Conservation (phyloP, 1,284 basidiomycete genomes). For the Ganoderma boninense region DNA sequence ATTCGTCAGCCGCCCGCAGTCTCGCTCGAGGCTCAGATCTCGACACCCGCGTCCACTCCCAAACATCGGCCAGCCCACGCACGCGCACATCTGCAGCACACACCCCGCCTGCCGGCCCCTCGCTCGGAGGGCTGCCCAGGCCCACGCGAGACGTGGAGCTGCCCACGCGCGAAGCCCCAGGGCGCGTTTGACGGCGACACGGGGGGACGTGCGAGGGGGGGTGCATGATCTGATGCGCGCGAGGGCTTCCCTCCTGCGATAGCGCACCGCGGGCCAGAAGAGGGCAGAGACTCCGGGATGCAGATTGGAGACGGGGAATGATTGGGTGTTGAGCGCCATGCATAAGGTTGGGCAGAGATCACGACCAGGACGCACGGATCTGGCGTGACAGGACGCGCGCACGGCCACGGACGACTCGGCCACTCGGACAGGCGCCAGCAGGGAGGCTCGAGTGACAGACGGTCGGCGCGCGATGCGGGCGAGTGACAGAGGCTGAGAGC, state of each 20-base stretch:
- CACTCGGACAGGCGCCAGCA: conserved; percentile 13
- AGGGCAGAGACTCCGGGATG: conserved; percentile 16
- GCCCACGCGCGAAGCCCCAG: background rate
- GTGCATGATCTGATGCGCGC: conserved; percentile 25
- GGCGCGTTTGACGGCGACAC: conserved; percentile 22
- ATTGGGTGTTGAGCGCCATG: conserved; percentile 6
- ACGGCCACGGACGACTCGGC: background rate
- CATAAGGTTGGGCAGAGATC: conserved; percentile 2
- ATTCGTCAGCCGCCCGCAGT: conserved; percentile 13
- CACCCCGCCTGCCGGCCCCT: background rate
- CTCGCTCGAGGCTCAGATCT: too few species aligned
- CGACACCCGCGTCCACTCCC: conserved; percentile 15
- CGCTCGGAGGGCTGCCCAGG: background rate
- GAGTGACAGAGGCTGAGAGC: background rate
- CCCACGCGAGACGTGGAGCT: background rate
- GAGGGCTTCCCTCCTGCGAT: conserved; percentile 6
- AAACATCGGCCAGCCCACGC: conserved; percentile 19
- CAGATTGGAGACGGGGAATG: conserved; percentile 5
- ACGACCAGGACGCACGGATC: conserved; percentile 29
- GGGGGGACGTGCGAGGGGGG: conserved; percentile 16
- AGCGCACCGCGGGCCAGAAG: conserved; percentile 11
- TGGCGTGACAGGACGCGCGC: conserved; percentile 8
- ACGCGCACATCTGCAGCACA: conserved; percentile 18
- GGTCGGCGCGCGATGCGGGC: background rate
- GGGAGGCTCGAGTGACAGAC: background rate